A percentile compares a stretch with the other conserved stretches of the same genome.
phyloP scores from a whole-genome alignment of 495 filamentous ascomycete species.

The Glutinoglossum americanum region DNA sequence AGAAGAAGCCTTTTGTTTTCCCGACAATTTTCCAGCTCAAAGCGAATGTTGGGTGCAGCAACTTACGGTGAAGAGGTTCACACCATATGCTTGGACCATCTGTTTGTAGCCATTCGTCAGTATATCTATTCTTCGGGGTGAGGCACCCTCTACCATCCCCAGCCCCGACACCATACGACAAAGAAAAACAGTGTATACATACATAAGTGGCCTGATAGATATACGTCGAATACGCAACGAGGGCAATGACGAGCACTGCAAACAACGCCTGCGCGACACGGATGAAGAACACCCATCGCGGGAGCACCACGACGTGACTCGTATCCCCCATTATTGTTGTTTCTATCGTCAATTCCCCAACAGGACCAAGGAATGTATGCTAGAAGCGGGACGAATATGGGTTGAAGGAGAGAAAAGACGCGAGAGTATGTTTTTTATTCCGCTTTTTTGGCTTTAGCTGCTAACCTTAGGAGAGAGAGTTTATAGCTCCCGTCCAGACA shows the following conservation, averaged over 20 bases:
- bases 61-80: slow-evolving; percentile 1
- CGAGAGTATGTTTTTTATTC: no score
- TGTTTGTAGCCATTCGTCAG: neutral
- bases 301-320: neutral
- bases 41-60: neutral
- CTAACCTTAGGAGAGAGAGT: no score
- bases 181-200: no score
- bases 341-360: neutral
- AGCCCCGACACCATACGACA: no score
- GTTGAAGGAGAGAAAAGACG: neutral
- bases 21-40: no score
- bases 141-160: no score
- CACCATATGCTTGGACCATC: neutral
- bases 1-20: neutral
- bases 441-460: no score
- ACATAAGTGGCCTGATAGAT: neutral
- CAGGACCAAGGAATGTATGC: neutral
- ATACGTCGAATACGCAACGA: neutral
- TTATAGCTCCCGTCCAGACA: no score
- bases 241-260: neutral
- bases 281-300: neutral
- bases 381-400: neutral
- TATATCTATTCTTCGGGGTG: neutral
- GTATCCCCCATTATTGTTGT: neutral
- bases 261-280: neutral